Evolutionary conservation across 768 basidiomycete genomes (phyloP).

Genomic region (Hypsizygus marmoreus): DNA sequence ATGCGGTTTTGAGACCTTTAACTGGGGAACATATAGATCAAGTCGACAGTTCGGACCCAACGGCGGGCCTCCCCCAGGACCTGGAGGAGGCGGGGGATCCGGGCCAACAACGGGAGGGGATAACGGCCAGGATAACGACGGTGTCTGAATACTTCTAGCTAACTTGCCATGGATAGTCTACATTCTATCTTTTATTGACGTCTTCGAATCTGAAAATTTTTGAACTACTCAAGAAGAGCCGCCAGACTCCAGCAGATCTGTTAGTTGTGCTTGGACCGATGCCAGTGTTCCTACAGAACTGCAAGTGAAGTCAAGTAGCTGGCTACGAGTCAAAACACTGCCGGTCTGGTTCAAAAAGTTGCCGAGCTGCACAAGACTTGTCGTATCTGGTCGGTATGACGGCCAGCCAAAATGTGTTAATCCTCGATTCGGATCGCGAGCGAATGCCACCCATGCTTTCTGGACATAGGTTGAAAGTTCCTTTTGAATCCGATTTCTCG

Average conservation of each 20-base stretch:
- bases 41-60: too few species aligned
- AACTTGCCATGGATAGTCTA: too few species aligned
- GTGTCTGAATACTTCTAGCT: too few species aligned
- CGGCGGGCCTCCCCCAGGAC: too few species aligned
- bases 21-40: too few species aligned
- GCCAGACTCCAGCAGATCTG: slow-evolving; percentile 1
- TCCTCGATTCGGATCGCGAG: slow-evolving; percentile 36
- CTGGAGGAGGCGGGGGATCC: too few species aligned
- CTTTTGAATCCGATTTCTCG: slow-evolving; percentile 28
- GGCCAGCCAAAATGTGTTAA: slow-evolving; percentile 29
- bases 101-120: too few species aligned
- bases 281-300: slow-evolving; percentile 5
- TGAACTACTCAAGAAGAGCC: too few species aligned
- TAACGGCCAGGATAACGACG: too few species aligned
- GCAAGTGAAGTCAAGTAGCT: slow-evolving; percentile 17
- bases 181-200: background rate
- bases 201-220: too few species aligned
- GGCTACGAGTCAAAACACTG: slow-evolving; percentile 13
- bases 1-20: too few species aligned
- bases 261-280: slow-evolving; percentile 6
- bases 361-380: slow-evolving; percentile 19
- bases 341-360: slow-evolving; percentile 17
- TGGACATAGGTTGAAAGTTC: too few species aligned
- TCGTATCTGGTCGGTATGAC: slow-evolving; percentile 20
- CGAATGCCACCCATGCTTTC: slow-evolving; percentile 43